Base-by-base conservation (phyloP, 352 stramenopile genomes). In the Phytophthora meadii region DNA sequence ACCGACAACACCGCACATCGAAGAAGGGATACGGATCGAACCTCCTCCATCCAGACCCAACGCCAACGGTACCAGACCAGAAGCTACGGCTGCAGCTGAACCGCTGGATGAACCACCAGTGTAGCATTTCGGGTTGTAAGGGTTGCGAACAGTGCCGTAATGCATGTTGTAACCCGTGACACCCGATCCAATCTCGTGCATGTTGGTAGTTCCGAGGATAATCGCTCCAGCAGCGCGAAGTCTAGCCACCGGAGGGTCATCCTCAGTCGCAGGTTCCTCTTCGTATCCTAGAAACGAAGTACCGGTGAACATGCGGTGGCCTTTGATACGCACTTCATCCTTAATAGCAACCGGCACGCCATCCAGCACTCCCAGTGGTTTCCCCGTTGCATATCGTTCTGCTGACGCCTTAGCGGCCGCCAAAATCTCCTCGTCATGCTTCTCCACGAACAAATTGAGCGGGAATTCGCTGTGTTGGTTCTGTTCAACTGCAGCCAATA, bases 41-140 rank as follows among this genome's bases (percentile, higher is more conserved):
- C 93, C 94, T 9, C 92, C 93, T 30, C 87, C 91, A 70, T 98
- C 94, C 12, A 88, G 67, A 9, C 89, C 94, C 8, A 98, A 60
- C 0, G 90, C 88, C 2, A 98, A 59, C 2, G 91, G 92, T 28
- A 97, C 85, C n/a, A 98, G 57, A 17, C 93, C 94, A 9, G 88
- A 82, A 2, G 92, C 65, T 12, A 98, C 92, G 1, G 90, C 92
- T 9, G 84, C 92, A 19, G 93, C 91, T 11, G 85, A 96, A 14
- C 93, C 94, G 65, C 87, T 95, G 3, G 89, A 97, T 2, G 89
- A 97, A n/a, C 94, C 94, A 59, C 93, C 94, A 34, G 88, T 85
- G 72, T 97, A 97, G 57, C 90, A 81, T 36, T 83, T 72, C 0
- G 74, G 70, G 63, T 96, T 90, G 67, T 97, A 93, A 30, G 94